These are phyloP conservation scores for Diaporthe sp. DNA, from an alignment of 2,329 filamentous ascomycete species.

Conservation along the genomic window DNA sequence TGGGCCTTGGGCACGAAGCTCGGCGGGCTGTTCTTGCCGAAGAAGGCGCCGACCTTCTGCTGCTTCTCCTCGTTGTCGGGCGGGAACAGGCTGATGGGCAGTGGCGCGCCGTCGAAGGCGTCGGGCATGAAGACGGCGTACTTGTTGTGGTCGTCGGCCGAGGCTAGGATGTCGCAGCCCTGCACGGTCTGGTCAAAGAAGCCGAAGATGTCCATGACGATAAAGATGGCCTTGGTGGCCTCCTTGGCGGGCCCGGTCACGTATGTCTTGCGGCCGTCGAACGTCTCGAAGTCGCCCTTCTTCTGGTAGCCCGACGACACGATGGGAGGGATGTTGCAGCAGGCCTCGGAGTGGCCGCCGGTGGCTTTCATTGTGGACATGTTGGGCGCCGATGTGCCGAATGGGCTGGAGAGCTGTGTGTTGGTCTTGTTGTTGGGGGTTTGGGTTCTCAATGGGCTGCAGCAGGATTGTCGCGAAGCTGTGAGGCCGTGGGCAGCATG, in stretches of 20 bases:
- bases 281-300: conserved; percentile 61
- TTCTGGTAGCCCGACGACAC: conserved; percentile 58
- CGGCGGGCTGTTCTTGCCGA: conserved; percentile 64
- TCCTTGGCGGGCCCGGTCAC: conserved; percentile 59
- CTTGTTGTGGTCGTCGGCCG: conserved; percentile 69
- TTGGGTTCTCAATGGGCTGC: conserved; percentile 8
- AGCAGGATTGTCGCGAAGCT: conserved; percentile 20
- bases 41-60: conserved; percentile 70
- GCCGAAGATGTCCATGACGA: conserved; percentile 78
- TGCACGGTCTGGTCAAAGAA: conserved; percentile 79
- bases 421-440: not conserved
- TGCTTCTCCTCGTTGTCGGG: conserved; percentile 75
- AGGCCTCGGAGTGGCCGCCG: conserved; percentile 56
- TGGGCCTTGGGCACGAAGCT: conserved; percentile 65
- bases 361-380: conserved; percentile 53
- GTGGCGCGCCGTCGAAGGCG: conserved; percentile 85
- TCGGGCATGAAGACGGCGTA: conserved; percentile 94
- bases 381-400: conserved; percentile 44
- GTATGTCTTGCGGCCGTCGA: conserved; percentile 63
- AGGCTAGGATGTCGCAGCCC: conserved; percentile 76
- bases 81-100: conserved; percentile 71
- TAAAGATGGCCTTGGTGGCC: conserved; percentile 70
- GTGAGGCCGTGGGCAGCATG: not conserved
- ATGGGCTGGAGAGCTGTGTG: not conserved
- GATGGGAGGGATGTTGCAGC: conserved; percentile 63